These are phyloP conservation scores for Ligustrum vulgare DNA, from an alignment of 257 asterid species.

Conservation along the genomic window DNA sequence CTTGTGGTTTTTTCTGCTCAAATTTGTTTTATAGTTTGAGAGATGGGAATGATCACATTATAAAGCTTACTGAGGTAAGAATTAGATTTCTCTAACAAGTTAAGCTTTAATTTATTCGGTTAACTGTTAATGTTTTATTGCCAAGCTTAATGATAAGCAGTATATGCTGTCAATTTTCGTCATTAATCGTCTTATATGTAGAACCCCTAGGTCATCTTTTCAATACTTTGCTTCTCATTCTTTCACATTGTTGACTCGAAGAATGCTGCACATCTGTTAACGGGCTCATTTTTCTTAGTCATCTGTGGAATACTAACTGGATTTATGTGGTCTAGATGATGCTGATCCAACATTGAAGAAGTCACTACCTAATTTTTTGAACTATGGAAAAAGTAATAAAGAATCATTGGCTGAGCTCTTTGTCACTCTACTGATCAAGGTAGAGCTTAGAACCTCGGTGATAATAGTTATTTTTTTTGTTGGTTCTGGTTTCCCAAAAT, in stretches of 20 bases:
- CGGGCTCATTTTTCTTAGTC: constrained; percentile 9
- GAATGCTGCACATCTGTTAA: not conserved
- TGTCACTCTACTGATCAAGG: constrained; percentile 76
- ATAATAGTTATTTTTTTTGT: constrained; percentile 5
- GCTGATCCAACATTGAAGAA: constrained; percentile 59
- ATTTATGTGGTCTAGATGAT: constrained; percentile 56
- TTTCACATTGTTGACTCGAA: not conserved
- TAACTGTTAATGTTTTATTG: too few species aligned
- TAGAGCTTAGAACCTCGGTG: constrained; percentile 22
- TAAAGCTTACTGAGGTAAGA: too few species aligned
- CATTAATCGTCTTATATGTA: too few species aligned
- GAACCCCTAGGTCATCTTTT: too few species aligned
- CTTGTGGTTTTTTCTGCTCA: too few species aligned
- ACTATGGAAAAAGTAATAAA: constrained; percentile 61
- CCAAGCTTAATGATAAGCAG: too few species aligned
- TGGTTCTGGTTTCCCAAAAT: constrained; percentile 9
- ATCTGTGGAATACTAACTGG: constrained; percentile 16
- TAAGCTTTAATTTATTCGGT: too few species aligned
- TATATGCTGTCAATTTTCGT: too few species aligned
- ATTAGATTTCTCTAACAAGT: too few species aligned
- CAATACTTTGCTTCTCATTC: not conserved
- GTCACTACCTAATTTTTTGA: constrained; percentile 46
- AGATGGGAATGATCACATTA: too few species aligned
- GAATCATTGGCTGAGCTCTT: constrained; percentile 92
- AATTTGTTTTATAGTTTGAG: too few species aligned